phyloP scores from a whole-genome alignment of 306 rosid species.

The Pueraria montana region DNA sequence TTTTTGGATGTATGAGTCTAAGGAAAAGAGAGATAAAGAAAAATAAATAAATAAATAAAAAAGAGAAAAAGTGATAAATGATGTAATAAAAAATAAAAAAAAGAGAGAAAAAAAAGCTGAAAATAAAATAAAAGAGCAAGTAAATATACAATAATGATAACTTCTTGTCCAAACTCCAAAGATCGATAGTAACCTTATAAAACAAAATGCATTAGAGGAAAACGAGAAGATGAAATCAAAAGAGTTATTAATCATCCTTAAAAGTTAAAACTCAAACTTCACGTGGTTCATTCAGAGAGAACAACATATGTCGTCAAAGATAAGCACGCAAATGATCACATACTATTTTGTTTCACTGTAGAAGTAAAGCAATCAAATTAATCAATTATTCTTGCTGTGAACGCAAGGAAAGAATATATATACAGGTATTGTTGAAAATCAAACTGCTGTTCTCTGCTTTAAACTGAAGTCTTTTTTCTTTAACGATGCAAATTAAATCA shows the following conservation, averaged over 20 bases:
- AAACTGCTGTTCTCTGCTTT: slow-evolving; percentile 40
- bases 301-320: slow-evolving; percentile 29
- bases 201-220: background rate
- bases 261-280: slow-evolving; percentile 17
- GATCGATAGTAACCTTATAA: too few relatives aligned
- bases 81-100: too few relatives aligned
- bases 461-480: slow-evolving; percentile 24
- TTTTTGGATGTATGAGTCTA: background rate
- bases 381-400: slow-evolving; percentile 50
- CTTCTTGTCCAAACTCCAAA: too few relatives aligned
- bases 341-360: slow-evolving; percentile 45
- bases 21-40: too few relatives aligned
- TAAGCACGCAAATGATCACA: slow-evolving; percentile 42
- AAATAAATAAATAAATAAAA: too few relatives aligned
- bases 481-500: background rate
- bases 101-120: too few relatives aligned
- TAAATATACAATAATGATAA: too few relatives aligned
- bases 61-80: too few relatives aligned
- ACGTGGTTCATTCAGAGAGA: slow-evolving; percentile 45
- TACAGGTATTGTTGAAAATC: slow-evolving; percentile 14
- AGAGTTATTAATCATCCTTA: background rate
- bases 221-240: background rate
- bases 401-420: slow-evolving; percentile 55
- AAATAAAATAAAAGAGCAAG: too few relatives aligned
- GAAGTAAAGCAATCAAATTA: slow-evolving; percentile 58